Evolutionary conservation across 306 rosid species (phyloP).

Genomic region (Heteromeles arbutifolia): DNA sequence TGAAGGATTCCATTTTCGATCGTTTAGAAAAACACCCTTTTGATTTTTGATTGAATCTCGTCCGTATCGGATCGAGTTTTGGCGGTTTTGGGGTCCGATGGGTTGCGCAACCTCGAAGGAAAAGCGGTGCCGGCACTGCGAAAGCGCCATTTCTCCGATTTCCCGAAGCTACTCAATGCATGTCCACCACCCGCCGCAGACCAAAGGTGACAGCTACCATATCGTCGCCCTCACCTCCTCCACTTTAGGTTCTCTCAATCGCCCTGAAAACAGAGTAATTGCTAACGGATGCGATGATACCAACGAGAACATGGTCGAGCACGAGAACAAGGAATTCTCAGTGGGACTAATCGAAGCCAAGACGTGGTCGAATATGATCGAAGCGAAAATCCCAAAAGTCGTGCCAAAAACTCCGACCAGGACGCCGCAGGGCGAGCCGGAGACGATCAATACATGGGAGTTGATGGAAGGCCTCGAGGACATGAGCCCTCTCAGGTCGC

Average conservation of each 20-base stretch:
- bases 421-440: conserved; percentile 81
- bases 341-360: conserved; percentile 56
- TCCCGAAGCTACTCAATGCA: conserved; percentile 81
- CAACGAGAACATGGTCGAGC: neutral
- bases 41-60: neutral
- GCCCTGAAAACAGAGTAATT: neutral
- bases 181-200: conserved; percentile 67
- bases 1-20: neutral
- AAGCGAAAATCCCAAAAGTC: conserved; percentile 51
- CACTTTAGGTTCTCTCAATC: conserved; percentile 64
- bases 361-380: conserved; percentile 74
- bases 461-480: conserved; percentile 97
- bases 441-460: conserved; percentile 86
- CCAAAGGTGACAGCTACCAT: conserved; percentile 53
- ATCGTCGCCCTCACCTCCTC: conserved; percentile 79
- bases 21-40: neutral
- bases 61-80: neutral
- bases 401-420: conserved; percentile 42
- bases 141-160: conserved; percentile 51
- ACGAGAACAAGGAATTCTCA: conserved; percentile 28
- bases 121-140: conserved; percentile 71
- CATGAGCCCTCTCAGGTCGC: conserved; percentile 53
- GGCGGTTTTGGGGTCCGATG: conserved; percentile 30
- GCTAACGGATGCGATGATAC: neutral
- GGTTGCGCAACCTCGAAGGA: conserved; percentile 86